Evolutionary conservation across 208 protist genomes (phyloP).

Genomic region (Acanthamoeba healyi): DNA sequence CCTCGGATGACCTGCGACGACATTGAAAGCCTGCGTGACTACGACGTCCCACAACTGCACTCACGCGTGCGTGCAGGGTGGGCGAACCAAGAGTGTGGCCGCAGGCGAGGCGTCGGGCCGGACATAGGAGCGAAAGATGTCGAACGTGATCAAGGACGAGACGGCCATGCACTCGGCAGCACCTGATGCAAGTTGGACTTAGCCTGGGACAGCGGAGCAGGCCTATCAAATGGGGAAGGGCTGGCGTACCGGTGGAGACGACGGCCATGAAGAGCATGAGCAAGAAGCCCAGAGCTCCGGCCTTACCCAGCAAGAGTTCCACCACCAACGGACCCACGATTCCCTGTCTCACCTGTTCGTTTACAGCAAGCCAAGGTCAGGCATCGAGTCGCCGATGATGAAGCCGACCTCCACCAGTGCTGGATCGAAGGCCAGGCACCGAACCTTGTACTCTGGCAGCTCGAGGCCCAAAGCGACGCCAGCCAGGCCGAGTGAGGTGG

Average conservation of each 20-base stretch:
- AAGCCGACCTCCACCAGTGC: too few species aligned
- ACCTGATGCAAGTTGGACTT: too few species aligned
- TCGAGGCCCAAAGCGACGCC: constrained; percentile 55
- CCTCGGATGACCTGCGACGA: constrained; percentile 32
- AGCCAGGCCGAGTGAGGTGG: constrained; percentile 82
- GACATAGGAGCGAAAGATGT: constrained; percentile 83
- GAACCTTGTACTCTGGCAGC: constrained; percentile 62
- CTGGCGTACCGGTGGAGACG: constrained; percentile 77
- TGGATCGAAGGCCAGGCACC: too few species aligned
- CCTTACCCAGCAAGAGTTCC: constrained; percentile 77
- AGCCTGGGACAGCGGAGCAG: too few species aligned
- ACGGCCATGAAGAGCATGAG: constrained; percentile 86
- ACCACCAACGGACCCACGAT: constrained; percentile 73
- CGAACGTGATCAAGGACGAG: constrained; percentile 82
- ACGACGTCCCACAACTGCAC: too few species aligned
- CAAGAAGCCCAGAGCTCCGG: constrained; percentile 67
- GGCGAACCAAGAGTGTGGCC: constrained; percentile 72
- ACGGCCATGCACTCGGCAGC: constrained; percentile 83
- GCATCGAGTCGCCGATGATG: too few species aligned
- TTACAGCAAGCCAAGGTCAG: neutral
- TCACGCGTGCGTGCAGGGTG: too few species aligned
- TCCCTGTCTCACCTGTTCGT: constrained; percentile 9
- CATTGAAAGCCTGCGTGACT: too few species aligned
- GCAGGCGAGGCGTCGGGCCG: constrained; percentile 77
- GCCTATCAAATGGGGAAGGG: neutral